Percentiles rank a stretch among this genome's conserved stretches.
phyloP scores from a whole-genome alignment of 495 filamentous ascomycete species.

The Tuber calosporum region DNA sequence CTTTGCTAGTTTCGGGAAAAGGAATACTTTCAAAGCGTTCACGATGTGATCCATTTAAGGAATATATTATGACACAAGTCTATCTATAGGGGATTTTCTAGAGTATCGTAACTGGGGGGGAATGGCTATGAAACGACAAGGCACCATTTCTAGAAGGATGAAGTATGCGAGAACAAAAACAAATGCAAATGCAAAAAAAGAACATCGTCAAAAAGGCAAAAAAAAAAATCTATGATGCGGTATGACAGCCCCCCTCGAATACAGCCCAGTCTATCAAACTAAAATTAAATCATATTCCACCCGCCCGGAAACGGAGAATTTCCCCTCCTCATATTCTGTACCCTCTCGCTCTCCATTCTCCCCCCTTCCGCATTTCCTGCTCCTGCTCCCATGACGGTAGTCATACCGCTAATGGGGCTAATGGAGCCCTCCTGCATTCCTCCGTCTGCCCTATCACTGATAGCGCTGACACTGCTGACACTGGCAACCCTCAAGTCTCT shows the following conservation, averaged over 20 bases:
- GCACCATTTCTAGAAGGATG: neutral
- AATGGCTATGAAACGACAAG: neutral
- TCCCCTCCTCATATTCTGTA: conserved; percentile 17
- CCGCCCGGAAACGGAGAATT: conserved; percentile 16
- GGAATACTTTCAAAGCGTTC: neutral
- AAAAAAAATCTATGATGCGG: neutral
- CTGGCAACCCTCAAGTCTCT: neutral
- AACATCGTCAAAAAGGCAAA: neutral
- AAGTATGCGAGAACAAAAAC: neutral
- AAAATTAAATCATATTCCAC: conserved; percentile 25
- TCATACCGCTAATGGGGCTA: neutral
- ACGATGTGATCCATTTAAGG: neutral
- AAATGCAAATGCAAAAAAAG: neutral
- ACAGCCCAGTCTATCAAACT: neutral
- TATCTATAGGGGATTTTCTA: neutral
- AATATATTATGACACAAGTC: neutral
- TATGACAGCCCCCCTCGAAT: neutral
- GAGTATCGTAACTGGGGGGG: neutral
- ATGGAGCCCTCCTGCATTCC: neutral
- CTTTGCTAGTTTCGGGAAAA: neutral
- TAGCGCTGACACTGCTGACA: neutral
- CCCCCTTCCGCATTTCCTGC: neutral
- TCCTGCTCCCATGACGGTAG: neutral
- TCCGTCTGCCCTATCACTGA: neutral
- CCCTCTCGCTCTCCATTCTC: neutral